Conservation (phyloP, 345 rosid species). For the Populus alba region DNA sequence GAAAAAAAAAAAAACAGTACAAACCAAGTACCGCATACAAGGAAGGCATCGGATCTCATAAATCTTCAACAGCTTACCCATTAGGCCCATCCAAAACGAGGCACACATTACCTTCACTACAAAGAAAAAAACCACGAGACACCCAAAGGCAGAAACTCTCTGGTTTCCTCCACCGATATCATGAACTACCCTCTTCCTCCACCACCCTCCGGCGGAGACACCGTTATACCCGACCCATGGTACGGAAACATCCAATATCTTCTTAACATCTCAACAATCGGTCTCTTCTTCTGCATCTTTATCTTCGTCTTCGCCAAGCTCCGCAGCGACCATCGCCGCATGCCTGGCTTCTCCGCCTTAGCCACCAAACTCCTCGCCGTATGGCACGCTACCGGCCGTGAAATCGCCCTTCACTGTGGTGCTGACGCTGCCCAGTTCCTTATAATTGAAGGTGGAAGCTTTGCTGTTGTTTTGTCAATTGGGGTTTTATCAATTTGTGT, state of each 20-base stretch:
- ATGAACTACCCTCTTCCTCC: slow-evolving; percentile 2
- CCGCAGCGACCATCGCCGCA: slow-evolving; percentile 87
- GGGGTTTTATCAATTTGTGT: slow-evolving; percentile 57
- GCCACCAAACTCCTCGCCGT: slow-evolving; percentile 80
- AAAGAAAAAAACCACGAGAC: neutral
- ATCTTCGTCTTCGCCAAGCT: slow-evolving; percentile 91
- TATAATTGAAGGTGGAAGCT: slow-evolving; percentile 89
- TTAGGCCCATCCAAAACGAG: too few relatives aligned
- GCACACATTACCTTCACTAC: neutral
- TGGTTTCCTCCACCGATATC: neutral
- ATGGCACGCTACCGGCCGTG: slow-evolving; percentile 89
- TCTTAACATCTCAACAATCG: slow-evolving; percentile 77
- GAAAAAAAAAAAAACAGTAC: too few relatives aligned
- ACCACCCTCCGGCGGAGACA: slow-evolving; percentile 31
- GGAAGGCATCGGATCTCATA: too few relatives aligned
- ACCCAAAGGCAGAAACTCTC: neutral
- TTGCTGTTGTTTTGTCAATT: slow-evolving; percentile 47
- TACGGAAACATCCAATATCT: slow-evolving; percentile 92
- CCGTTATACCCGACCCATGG: slow-evolving; percentile 61
- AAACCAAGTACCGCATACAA: too few relatives aligned
- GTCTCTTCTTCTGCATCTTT: slow-evolving; percentile 74
- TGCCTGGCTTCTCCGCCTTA: slow-evolving; percentile 76
- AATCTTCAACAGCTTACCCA: too few relatives aligned
- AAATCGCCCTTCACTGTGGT: slow-evolving; percentile 89
- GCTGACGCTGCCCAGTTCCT: slow-evolving; percentile 96